Evolutionary conservation across 805 yeast genomes (phyloP).

Genomic region (Sugiyamaella qingdaonensis): DNA sequence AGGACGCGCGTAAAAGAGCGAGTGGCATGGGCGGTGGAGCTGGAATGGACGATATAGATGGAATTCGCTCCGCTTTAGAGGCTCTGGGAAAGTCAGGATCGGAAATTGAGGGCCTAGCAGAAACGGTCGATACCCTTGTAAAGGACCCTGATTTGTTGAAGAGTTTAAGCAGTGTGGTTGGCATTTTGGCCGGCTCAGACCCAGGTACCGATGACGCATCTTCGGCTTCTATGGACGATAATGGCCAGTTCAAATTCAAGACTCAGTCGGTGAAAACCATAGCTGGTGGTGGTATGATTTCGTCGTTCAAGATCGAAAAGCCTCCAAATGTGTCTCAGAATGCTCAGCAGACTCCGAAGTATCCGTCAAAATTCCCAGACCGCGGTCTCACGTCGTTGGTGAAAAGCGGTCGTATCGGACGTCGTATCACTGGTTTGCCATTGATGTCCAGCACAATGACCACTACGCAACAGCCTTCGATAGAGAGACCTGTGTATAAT

Average conservation of each 20-base stretch:
- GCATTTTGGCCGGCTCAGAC: conserved; percentile 8
- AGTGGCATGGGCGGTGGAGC: neutral
- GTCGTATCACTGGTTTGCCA: neutral
- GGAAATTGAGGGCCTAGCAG: conserved; percentile 22
- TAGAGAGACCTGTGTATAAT: too few species aligned
- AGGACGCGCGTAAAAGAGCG: neutral
- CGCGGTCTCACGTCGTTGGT: conserved; percentile 11
- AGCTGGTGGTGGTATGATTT: conserved; percentile 9
- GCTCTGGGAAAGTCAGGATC: conserved; percentile 21
- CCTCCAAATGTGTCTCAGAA: neutral
- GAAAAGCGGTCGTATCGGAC: conserved; percentile 2
- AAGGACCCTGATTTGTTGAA: conserved; percentile 26
- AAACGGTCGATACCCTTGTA: conserved; percentile 25
- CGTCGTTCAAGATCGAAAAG: conserved; percentile 13
- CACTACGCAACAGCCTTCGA: neutral
- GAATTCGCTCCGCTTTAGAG: conserved; percentile 23
- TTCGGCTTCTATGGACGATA: neutral
- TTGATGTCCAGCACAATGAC: too few species aligned
- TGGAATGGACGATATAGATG: neutral
- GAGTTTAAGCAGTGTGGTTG: conserved; percentile 22
- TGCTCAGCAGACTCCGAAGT: neutral
- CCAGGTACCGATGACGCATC: neutral
- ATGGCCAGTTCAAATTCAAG: neutral
- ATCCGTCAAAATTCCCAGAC: conserved; percentile 12
- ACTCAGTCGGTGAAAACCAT: neutral